phyloP scores from a whole-genome alignment of 257 asterid species.

The Orobanche coerulescens region DNA sequence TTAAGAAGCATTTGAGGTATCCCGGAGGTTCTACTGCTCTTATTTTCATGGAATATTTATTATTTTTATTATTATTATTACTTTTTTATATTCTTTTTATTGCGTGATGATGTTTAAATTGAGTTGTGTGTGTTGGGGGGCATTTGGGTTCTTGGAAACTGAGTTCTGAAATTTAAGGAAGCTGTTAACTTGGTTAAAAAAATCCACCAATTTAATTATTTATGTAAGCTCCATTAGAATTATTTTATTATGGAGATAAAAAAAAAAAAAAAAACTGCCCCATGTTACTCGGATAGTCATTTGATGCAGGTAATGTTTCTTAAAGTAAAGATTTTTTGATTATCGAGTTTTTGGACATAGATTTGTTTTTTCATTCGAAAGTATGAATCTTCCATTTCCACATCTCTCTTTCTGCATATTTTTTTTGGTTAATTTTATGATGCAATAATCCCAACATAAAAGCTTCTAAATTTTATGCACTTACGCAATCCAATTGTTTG shows the following conservation, averaged over 20 bases:
- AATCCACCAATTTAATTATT: neutral
- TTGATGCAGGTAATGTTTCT: slow-evolving; percentile 4
- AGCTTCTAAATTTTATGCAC: neutral
- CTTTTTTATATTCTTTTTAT: neutral
- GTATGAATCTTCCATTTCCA: neutral
- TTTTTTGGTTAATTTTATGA: neutral
- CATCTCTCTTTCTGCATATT: neutral
- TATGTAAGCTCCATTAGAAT: slow-evolving; percentile 2
- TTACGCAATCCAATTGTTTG: neutral
- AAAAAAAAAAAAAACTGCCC: slow-evolving; percentile 1
- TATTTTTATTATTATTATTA: neutral
- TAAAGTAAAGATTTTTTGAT: neutral
- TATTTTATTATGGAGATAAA: neutral
- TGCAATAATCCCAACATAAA: neutral
- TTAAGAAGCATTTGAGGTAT: slow-evolving; percentile 24
- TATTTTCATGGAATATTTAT: neutral
- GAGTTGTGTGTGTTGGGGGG: too few species aligned
- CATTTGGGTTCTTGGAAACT: slow-evolving; percentile 15
- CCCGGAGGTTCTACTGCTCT: slow-evolving; percentile 2
- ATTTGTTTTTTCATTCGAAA: neutral
- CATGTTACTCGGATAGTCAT: slow-evolving; percentile 1
- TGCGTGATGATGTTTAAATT: neutral
- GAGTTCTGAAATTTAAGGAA: slow-evolving; percentile 12
- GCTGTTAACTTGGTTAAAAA: slow-evolving; percentile 18
- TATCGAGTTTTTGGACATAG: neutral